A percentile compares a stretch with the other conserved stretches of the same genome.
Conservation (phyloP, 2,329 filamentous ascomycete genomes). For the Emericellopsis atlantica region DNA sequence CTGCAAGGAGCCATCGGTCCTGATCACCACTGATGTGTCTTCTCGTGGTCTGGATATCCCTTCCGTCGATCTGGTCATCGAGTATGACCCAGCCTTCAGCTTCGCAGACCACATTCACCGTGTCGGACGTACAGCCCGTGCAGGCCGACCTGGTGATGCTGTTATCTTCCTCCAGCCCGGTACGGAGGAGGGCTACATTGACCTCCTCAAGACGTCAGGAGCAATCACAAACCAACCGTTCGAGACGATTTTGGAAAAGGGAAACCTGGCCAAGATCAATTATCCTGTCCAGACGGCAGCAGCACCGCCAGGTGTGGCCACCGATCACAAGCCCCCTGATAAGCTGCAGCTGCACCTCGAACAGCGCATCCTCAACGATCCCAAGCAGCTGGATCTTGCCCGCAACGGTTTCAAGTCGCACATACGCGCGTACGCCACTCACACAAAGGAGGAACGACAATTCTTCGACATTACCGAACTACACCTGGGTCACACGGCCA, state of each 20-base stretch:
- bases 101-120: slow-evolving; percentile 89
- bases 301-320: slow-evolving; percentile 24
- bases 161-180: slow-evolving; percentile 85
- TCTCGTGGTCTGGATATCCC: slow-evolving; percentile 92
- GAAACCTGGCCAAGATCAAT: slow-evolving; percentile 47
- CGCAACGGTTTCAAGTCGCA: slow-evolving; percentile 83
- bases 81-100: slow-evolving; percentile 92
- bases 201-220: slow-evolving; percentile 46
- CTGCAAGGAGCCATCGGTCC: slow-evolving; percentile 62
- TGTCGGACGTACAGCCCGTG: slow-evolving; percentile 87
- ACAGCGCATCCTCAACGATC: slow-evolving; percentile 45
- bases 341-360: slow-evolving; percentile 46
- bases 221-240: slow-evolving; percentile 37
- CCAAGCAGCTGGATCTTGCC: slow-evolving; percentile 65
- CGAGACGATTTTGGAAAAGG: slow-evolving; percentile 48
- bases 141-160: slow-evolving; percentile 77
- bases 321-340: slow-evolving; percentile 39
- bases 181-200: slow-evolving; percentile 81
- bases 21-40: slow-evolving; percentile 91
- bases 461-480: slow-evolving; percentile 89
- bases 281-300: slow-evolving; percentile 59
- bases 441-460: slow-evolving; percentile 69
- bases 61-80: slow-evolving; percentile 86
- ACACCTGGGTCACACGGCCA: slow-evolving; percentile 86
- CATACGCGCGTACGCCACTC: slow-evolving; percentile 88